Evolutionary conservation across 2,329 filamentous ascomycete species (phyloP).

Genomic region (Colletotrichum higginsianum): DNA sequence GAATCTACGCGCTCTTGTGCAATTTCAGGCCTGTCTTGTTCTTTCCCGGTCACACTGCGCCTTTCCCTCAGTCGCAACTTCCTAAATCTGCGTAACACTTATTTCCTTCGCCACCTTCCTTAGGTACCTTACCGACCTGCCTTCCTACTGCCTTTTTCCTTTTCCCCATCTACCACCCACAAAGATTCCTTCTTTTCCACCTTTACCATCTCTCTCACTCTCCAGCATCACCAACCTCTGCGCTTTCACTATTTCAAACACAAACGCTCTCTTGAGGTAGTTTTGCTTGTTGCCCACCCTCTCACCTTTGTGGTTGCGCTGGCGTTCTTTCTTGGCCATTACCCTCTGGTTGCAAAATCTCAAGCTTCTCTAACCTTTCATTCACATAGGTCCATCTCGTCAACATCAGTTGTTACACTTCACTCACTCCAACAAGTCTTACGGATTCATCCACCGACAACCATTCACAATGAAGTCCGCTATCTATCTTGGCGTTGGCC

Average conservation of each 20-base stretch:
- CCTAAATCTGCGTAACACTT: slow-evolving; percentile 27
- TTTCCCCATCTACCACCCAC: neutral
- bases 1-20: slow-evolving; percentile 6
- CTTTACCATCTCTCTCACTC: neutral
- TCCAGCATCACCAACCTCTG: neutral
- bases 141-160: slow-evolving; percentile 15
- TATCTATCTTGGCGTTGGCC: slow-evolving; percentile 47
- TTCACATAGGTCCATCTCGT: slow-evolving; percentile 16
- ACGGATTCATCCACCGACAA: slow-evolving; percentile 17
- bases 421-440: slow-evolving; percentile 26
- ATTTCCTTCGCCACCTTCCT: slow-evolving; percentile 22
- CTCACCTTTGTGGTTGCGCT: neutral
- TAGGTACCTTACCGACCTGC: neutral
- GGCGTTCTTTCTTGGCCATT: neutral
- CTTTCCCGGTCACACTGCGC: slow-evolving; percentile 33
- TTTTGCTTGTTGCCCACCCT: neutral
- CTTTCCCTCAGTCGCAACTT: slow-evolving; percentile 29
- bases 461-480: slow-evolving; percentile 37
- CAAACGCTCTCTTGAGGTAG: slow-evolving; percentile 24
- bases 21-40: slow-evolving; percentile 14
- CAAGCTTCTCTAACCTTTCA: slow-evolving; percentile 5
- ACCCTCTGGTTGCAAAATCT: too few species aligned
- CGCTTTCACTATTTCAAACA: slow-evolving; percentile 1
- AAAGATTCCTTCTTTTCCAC: slow-evolving; percentile 15
- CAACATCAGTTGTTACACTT: slow-evolving; percentile 2